A percentile compares a stretch with the other conserved stretches of the same genome.
These are phyloP conservation scores for Chrysopogon serrulatus DNA, from an alignment of 176 grass and related monocot genomes.

Conservation along the genomic window DNA sequence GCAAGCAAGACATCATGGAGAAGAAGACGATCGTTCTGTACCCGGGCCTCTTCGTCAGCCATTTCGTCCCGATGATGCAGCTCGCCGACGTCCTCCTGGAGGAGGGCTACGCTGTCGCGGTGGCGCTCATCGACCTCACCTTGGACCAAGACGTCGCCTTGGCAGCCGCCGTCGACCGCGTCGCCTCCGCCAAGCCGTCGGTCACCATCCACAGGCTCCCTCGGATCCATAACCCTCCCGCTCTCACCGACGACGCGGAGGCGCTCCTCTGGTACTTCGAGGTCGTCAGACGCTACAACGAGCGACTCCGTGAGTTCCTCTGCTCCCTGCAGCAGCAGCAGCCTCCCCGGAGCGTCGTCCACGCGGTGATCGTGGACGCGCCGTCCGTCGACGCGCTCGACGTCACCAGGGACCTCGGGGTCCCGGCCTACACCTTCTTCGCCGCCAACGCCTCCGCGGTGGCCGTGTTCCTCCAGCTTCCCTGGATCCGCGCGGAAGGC, in stretches of 20 bases:
- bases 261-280: neutral
- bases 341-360: neutral
- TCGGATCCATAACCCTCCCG: neutral
- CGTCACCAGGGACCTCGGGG: conserved; percentile 8
- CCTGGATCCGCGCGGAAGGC: neutral
- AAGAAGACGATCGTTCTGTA: conserved; percentile 37
- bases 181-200: conserved; percentile 14
- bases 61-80: conserved; percentile 22
- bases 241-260: neutral
- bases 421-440: neutral
- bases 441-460: conserved; percentile 11
- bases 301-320: conserved; percentile 23
- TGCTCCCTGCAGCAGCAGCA: neutral
- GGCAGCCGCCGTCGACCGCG: conserved; percentile 20
- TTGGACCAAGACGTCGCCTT: neutral
- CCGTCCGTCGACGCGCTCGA: neutral
- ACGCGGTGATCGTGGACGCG: neutral
- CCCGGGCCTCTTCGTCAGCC: conserved; percentile 17
- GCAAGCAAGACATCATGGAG: neutral
- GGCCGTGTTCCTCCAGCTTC: conserved; percentile 30
- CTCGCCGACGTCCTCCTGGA: conserved; percentile 29
- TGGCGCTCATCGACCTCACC: conserved; percentile 34
- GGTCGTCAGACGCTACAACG: conserved; percentile 23
- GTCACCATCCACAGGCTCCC: conserved; percentile 32
- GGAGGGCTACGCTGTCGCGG: conserved; percentile 13